Percentiles rank a stretch among this genome's conserved stretches.
Conservation (phyloP, 306 rosid genomes). For the Argentina anserina region DNA sequence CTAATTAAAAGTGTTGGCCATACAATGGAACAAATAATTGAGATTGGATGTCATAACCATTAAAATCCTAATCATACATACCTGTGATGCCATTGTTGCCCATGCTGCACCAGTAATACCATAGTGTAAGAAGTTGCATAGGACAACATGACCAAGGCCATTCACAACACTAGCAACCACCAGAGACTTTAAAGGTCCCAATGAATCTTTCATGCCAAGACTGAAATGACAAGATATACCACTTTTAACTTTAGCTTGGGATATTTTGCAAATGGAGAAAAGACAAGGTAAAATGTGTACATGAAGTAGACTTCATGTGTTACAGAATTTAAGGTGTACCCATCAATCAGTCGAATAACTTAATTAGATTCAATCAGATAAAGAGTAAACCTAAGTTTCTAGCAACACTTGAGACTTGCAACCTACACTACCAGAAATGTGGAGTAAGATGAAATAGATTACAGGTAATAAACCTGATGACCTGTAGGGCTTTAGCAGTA, state of each 20-base stretch:
- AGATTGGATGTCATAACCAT: neutral
- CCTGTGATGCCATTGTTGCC: constrained; percentile 83
- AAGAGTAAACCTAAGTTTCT: neutral
- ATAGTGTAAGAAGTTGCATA: constrained; percentile 51
- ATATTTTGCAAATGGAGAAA: neutral
- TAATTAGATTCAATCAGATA: neutral
- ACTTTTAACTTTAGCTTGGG: neutral
- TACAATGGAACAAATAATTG: neutral
- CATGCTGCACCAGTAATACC: constrained; percentile 89
- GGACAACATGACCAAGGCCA: constrained; percentile 58
- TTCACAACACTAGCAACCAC: constrained; percentile 55
- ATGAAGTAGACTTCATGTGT: neutral
- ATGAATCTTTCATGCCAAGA: constrained; percentile 91
- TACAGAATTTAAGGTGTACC: neutral
- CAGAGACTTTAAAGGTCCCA: constrained; percentile 84
- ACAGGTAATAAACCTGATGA: neutral
- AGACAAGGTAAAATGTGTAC: neutral
- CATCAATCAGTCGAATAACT: neutral
- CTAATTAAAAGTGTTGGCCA: neutral
- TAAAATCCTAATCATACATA: constrained; percentile 14
- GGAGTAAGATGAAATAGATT: neutral
- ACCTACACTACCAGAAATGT: neutral
- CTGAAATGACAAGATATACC: constrained; percentile 25
- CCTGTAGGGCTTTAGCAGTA: neutral
- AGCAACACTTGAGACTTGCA: neutral